A percentile compares a stretch with the other conserved stretches of the same genome.
Conservation (phyloP, 257 asterid genomes). For the Eustoma russellianum region DNA sequence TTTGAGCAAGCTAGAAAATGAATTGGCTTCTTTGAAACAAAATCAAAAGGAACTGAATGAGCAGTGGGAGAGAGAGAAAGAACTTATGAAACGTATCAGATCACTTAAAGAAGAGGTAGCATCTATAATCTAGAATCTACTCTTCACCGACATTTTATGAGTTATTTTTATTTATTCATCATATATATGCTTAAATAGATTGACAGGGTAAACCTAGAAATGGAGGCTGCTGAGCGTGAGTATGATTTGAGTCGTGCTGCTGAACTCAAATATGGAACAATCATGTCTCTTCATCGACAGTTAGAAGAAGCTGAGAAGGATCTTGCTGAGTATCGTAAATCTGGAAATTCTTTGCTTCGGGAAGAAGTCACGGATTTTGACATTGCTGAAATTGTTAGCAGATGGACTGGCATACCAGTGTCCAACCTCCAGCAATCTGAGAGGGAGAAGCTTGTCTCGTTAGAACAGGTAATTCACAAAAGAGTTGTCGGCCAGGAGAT, state of each 20-base stretch:
- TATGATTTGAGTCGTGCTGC: conserved; percentile 89
- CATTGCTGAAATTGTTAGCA: conserved; percentile 84
- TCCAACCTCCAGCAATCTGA: conserved; percentile 87
- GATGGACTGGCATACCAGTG: conserved; percentile 93
- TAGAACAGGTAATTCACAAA: conserved; percentile 75
- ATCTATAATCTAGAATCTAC: conserved; percentile 6
- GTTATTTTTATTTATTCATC: conserved; percentile 9
- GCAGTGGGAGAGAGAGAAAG: conserved; percentile 79
- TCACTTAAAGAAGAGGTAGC: conserved; percentile 81
- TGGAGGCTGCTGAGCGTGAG: conserved; percentile 97
- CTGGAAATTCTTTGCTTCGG: conserved; percentile 64
- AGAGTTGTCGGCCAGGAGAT: conserved; percentile 84
- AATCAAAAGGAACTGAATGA: conserved; percentile 60
- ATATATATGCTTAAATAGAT: conserved; percentile 28
- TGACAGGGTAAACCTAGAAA: conserved; percentile 88
- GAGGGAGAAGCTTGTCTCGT: conserved; percentile 71
- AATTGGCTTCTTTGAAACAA: conserved; percentile 55
- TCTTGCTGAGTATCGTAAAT: conserved; percentile 51
- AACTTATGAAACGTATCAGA: conserved; percentile 65
- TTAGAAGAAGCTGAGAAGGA: conserved; percentile 70
- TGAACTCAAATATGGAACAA: conserved; percentile 87
- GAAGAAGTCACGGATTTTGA: conserved; percentile 90
- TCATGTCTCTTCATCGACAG: conserved; percentile 75
- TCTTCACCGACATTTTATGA: conserved; percentile 1
- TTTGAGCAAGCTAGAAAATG: conserved; percentile 63